Conservation (phyloP, 2,329 filamentous ascomycete species). For the Cladosporium austrohemisphaericum region DNA sequence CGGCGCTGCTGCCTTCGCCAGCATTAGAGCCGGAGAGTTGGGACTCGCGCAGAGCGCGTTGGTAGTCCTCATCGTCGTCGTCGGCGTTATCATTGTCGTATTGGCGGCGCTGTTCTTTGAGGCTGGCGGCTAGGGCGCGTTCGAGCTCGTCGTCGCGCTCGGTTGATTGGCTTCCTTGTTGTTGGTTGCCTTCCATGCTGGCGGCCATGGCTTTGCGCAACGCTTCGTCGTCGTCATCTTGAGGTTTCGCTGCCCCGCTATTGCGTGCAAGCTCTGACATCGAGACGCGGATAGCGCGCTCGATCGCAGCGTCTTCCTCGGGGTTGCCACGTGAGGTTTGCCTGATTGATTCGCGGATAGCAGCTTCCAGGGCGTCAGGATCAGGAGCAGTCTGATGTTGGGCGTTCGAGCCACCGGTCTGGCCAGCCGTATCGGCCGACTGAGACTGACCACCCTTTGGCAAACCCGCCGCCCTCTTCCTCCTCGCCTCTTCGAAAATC, state of each 20-base stretch:
- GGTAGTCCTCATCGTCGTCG: conserved; percentile 24
- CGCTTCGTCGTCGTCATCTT: conserved; percentile 23
- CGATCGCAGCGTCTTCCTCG: conserved; percentile 67
- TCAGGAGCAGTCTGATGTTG: conserved; percentile 3
- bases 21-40: conserved; percentile 14
- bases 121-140: conserved; percentile 42
- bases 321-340: conserved; percentile 67
- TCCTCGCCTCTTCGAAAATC: conserved; percentile 37
- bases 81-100: conserved; percentile 19
- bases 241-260: conserved; percentile 44
- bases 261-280: conserved; percentile 58
- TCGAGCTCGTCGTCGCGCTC: conserved; percentile 39
- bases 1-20: conserved; percentile 6
- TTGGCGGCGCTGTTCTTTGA: conserved; percentile 40
- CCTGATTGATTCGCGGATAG: conserved; percentile 65
- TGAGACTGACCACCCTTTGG: neutral
- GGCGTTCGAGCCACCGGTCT: neutral
- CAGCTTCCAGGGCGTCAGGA: conserved; percentile 59
- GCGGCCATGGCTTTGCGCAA: conserved; percentile 50
- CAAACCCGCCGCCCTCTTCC: conserved; percentile 23
- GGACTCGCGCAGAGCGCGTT: conserved; percentile 15
- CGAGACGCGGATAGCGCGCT: conserved; percentile 70
- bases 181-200: conserved; percentile 40
- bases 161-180: neutral
- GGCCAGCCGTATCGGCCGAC: no score